These are phyloP conservation scores for Tephrocybe sp. DNA, from an alignment of 768 basidiomycete genomes.

Conservation along the genomic window DNA sequence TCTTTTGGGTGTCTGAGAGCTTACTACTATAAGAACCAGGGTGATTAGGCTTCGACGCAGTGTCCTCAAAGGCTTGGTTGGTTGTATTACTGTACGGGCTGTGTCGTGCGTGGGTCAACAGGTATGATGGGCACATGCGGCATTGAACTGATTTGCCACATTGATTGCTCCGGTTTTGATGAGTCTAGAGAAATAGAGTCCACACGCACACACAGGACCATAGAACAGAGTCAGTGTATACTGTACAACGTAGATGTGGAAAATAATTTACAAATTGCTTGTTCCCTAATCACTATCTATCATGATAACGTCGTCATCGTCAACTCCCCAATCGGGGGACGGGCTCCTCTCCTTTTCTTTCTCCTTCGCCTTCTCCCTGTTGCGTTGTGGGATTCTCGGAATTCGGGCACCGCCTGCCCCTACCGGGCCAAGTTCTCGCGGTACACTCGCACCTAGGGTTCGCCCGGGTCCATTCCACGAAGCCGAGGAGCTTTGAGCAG, in stretches of 20 bases:
- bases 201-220: too few relatives aligned
- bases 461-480: slow-evolving; percentile 51
- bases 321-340: slow-evolving; percentile 83
- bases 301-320: slow-evolving; percentile 80
- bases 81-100: too few relatives aligned
- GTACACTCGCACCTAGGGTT: slow-evolving; percentile 42
- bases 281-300: slow-evolving; percentile 72
- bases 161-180: too few relatives aligned
- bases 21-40: too few relatives aligned
- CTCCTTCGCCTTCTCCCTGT: slow-evolving; percentile 29
- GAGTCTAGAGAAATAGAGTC: too few relatives aligned
- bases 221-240: background rate
- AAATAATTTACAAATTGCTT: slow-evolving; percentile 17
- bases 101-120: too few relatives aligned
- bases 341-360: slow-evolving; percentile 55
- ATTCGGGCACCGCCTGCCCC: slow-evolving; percentile 58
- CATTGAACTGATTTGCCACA: too few relatives aligned
- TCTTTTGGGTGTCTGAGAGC: too few relatives aligned
- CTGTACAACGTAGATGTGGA: background rate
- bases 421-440: slow-evolving; percentile 40
- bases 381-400: slow-evolving; percentile 43
- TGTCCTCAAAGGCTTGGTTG: too few relatives aligned
- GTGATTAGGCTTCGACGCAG: too few relatives aligned
- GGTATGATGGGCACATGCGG: too few relatives aligned
- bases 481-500: slow-evolving; percentile 33